Evolutionary conservation across 805 yeast species (phyloP), one percentile per base, ranked within the genome.

Genomic region (Komagataella phaffii): DNA sequence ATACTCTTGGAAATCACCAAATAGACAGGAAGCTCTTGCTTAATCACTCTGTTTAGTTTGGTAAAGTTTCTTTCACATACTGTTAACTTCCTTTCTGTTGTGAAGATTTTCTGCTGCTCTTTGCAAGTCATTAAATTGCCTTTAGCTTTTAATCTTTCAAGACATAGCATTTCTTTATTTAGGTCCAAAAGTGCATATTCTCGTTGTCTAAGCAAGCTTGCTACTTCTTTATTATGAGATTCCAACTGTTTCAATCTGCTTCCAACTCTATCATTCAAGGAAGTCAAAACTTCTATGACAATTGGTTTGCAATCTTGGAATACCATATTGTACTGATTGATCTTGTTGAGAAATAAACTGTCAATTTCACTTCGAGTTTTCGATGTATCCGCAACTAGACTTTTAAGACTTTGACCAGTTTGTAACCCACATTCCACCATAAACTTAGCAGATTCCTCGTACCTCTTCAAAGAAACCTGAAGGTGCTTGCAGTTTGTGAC

Each of bases 11-110:
- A 60, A 8, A 72, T 59, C 6, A 61, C 52, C 52, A 73, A 65
- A 49, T 77, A 73, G 3, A 54, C 49, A 0, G 83, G 82, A 1
- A 80, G 57, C 46, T 79, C 84, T 30, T 52, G 53, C 52, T 76
- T 75, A 54, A 80, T 63, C 3, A 56, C 50, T 3, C 58, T 54
- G 57, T 77, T 75, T 43, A 69, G 54, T 8, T 53, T 49, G 2
- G 71, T 70, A 56, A 71, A 76, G 49, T 58, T 71, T 59, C 53
- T 64, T 52, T 55, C 67, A 54, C 57, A 64, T 51, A 58, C 60
- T 53, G 59, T 67, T 24, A 62, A 47, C 50, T 61, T 61, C 53
- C 61, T 62, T 49, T 64, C 62, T 21, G 62, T 60, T 46, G 65
- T 65, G 43, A 64, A 58, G 50, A 64, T 55, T 44, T 63, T 61